Evolutionary conservation across 106 monocot species (phyloP).

Genomic region (Chionographis japonica): DNA sequence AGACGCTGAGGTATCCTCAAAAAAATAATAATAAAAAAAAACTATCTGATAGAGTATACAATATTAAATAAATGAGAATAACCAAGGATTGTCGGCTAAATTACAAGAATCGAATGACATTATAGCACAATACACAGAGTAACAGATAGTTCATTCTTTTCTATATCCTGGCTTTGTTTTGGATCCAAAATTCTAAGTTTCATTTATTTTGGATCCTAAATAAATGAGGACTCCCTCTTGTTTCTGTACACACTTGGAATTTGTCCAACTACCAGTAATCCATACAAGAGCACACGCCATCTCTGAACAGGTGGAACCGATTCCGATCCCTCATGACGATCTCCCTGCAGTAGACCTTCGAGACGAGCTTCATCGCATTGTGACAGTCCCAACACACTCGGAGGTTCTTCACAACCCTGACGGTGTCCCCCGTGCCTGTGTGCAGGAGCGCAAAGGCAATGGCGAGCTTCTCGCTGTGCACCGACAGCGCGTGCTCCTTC

Average conservation of each 20-base stretch:
- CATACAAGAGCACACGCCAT: slow-evolving; percentile 33
- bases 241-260: background rate
- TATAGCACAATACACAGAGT: too few species aligned
- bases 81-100: too few species aligned
- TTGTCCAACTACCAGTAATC: slow-evolving; percentile 34
- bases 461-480: slow-evolving; percentile 42
- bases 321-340: slow-evolving; percentile 46
- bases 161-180: too few species aligned
- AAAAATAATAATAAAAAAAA: too few species aligned
- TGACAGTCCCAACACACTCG: slow-evolving; percentile 41
- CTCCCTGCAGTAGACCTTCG: slow-evolving; percentile 30
- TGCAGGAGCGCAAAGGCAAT: slow-evolving; percentile 32
- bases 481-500: slow-evolving; percentile 20
- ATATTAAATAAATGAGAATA: too few species aligned
- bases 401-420: slow-evolving; percentile 43
- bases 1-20: too few species aligned
- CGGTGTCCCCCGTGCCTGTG: background rate
- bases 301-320: slow-evolving; percentile 35
- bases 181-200: too few species aligned
- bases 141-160: too few species aligned
- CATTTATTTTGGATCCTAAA: too few species aligned
- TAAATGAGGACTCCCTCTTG: too few species aligned
- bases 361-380: slow-evolving; percentile 27
- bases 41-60: too few species aligned
- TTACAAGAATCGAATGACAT: too few species aligned